Percentiles rank a stretch among this genome's conserved stretches.
Evolutionary conservation across 345 rosid genomes (phyloP).

Genomic region (Firmiana major): DNA sequence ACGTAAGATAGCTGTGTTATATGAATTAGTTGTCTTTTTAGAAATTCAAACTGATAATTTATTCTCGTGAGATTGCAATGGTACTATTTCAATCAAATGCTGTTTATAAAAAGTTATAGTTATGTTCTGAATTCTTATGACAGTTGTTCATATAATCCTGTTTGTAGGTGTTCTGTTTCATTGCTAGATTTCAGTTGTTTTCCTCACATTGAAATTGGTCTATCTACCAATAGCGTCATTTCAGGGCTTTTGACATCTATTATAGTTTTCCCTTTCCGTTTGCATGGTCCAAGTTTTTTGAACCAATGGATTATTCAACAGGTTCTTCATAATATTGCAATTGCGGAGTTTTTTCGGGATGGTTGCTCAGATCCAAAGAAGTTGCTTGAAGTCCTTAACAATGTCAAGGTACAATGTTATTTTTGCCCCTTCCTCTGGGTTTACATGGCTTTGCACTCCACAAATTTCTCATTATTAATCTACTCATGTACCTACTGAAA

Average conservation of each 20-base stretch:
- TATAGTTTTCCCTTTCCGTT: not conserved
- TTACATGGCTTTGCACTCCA: not conserved
- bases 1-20: not conserved
- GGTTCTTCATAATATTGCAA: slow-evolving; percentile 92
- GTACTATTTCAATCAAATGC: no score
- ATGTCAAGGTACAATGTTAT: slow-evolving; percentile 54
- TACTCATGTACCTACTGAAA: not conserved
- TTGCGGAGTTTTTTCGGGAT: slow-evolving; percentile 65
- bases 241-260: not conserved
- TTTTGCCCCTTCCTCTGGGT: not conserved
- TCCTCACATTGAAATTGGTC: not conserved
- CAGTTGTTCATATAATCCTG: not conserved
- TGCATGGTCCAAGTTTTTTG: slow-evolving; percentile 5
- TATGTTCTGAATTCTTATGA: not conserved
- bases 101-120: not conserved
- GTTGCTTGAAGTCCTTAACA: slow-evolving; percentile 64
- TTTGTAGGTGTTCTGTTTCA: not conserved
- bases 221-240: not conserved
- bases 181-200: not conserved
- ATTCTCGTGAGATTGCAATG: not conserved
- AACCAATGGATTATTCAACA: slow-evolving; percentile 27
- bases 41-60: not conserved
- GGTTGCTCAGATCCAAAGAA: slow-evolving; percentile 73
- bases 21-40: not conserved
- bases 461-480: not conserved